Evolutionary conservation across 2,329 filamentous ascomycete species (phyloP), one percentile per base, ranked within the genome.

Genomic region (Fusarium sublunatum): DNA sequence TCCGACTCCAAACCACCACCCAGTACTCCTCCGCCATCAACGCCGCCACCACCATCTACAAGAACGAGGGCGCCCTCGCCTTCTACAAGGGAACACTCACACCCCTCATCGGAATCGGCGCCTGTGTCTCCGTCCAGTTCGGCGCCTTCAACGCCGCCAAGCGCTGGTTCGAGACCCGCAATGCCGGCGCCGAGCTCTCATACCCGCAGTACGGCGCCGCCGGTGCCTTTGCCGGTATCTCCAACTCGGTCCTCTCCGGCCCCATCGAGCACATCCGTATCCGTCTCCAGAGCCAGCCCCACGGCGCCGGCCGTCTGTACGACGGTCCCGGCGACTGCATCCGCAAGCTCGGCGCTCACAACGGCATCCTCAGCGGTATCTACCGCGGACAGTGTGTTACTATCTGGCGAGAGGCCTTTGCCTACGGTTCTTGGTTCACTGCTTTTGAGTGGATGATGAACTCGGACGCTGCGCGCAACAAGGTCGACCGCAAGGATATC

Each of bases 1-100:
- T 99, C 72, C 91, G 95, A 53, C 85, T 99, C 44, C 95, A 99
- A 78, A 99, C 95, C 13, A 91, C 90, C 50, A 88, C 85, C 22
- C 86, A 91, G 69, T 96, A 97, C 83, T 83, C 86, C 49, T 89
- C 87, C 65, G 95, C 95, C 49, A 78, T 96, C 42, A 84, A 92
- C 71, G 92, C 91, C 67, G 95, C 93, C 7, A 84, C 85, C 47
- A 87, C 90, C 64, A 98, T 99, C 80, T 92, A 92, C 79, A 88
- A 87, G 72, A 89, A 92, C 72, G 95, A 99, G 77, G 95, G 95
- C 2, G 84, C 93, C 3, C 80, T 91, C 11, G 95, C 95, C 54
- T 99, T 99, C 82, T 99, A 99, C 87, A 99, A 99, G 80, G 95
- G 95, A 72, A 98, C 95, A 0, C 83, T 99, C 53, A 98, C 95